phyloP scores from a whole-genome alignment of 768 basidiomycete genomes.

The Suillus fuscotomentosus region DNA sequence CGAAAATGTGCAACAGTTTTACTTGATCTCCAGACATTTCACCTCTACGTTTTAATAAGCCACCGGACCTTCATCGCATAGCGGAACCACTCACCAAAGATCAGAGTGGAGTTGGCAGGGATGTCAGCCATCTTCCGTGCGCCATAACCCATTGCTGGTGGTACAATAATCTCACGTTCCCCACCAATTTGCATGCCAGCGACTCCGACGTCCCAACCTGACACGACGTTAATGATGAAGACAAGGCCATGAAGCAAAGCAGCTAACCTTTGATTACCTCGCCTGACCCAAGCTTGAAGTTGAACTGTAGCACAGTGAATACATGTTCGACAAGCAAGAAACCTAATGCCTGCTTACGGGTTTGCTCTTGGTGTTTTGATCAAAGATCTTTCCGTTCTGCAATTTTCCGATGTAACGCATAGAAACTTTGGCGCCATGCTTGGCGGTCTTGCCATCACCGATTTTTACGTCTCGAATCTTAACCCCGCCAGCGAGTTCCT shows the following conservation, averaged over 20 bases:
- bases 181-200: conserved; percentile 91
- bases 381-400: conserved; percentile 70
- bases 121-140: conserved; percentile 57
- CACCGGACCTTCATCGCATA: neutral
- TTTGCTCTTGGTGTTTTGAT: conserved; percentile 80
- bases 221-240: conserved; percentile 6
- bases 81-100: conserved; percentile 60
- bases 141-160: conserved; percentile 72
- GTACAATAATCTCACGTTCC: conserved; percentile 78
- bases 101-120: conserved; percentile 77
- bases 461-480: conserved; percentile 73
- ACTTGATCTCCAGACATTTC: conserved; percentile 70
- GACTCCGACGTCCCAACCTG: conserved; percentile 91
- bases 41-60: conserved; percentile 47
- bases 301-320: conserved; percentile 45
- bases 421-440: conserved; percentile 76
- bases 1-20: conserved; percentile 15
- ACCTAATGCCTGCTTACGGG: conserved; percentile 53
- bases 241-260: neutral
- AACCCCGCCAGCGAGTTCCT: conserved; percentile 63
- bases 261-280: conserved; percentile 86
- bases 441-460: conserved; percentile 84
- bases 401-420: conserved; percentile 97
- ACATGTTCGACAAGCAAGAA: neutral
- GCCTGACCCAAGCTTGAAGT: conserved; percentile 78